Evolutionary conservation across 768 basidiomycete species (phyloP), one percentile per base, ranked within the genome.

Genomic region (Holtermanniella nyarrowii): DNA sequence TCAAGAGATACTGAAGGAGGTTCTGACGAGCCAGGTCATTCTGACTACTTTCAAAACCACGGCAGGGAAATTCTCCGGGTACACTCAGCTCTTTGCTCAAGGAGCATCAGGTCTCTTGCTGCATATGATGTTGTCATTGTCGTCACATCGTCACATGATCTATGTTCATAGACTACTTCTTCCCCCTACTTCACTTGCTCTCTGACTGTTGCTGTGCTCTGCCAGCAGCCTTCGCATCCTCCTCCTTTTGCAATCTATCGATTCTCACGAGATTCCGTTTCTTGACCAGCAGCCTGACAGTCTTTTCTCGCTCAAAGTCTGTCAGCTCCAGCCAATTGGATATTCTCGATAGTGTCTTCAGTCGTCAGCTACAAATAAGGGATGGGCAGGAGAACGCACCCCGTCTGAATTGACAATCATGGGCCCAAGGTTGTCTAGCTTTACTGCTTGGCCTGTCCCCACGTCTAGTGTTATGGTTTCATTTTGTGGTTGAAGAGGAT

Each of bases 321-420:
- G 80, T 77, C 74, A 84, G 76, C 50, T 75, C 72, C 40, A 74
- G 67, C 83, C 82, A 84, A 59, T 84, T 82, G 24, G 76, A 76
- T 52, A 84, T 82, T 27, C 82, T 73, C 5, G 81, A 83, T 14
- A 83, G 62, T 0, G 82, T 84, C 82, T 83, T 53, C n/a, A 10
- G 4, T 13, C 25, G 44, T 26, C 12, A 21, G 39, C 24, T 5
- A 23, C 16, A 10, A 18, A 22, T 50, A 22, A 22, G 2, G 14
- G 42, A 37, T 26, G 5, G 44, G 26, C 20, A 44, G 21, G 3
- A 39, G 40, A 14, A 72, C 77, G 50, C 63, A 82, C 81, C 48
- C 82, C 82, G 71, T 84, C 78, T 40, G 72, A 77, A 62, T 83
- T 83, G 39, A 83, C 80, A 42, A 84, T 80, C 74, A 84, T 76